phyloP scores from a whole-genome alignment of 1,284 basidiomycete species.

The Malassezia cuniculi region DNA sequence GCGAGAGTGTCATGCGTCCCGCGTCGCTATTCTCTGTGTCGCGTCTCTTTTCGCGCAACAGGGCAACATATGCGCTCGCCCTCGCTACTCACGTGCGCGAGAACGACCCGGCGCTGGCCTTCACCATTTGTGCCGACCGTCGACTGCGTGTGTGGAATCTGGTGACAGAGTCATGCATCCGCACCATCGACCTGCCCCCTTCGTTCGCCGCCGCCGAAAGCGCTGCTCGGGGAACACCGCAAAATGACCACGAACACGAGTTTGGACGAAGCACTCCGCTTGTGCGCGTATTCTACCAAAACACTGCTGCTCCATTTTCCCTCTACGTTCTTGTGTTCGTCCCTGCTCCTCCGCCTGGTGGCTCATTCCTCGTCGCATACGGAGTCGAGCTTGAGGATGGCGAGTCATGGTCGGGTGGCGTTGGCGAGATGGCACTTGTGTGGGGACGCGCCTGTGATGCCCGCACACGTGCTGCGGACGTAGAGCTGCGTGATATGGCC shows the following conservation, averaged over 20 bases:
- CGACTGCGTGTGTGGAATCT: constrained; percentile 40
- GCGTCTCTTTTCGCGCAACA: constrained; percentile 18
- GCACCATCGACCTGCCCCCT: constrained; percentile 28
- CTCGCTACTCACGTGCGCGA: constrained; percentile 22
- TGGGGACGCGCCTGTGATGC: constrained; percentile 33
- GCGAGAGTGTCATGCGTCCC: constrained; percentile 23
- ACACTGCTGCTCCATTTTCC: constrained; percentile 16
- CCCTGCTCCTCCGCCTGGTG: constrained; percentile 25
- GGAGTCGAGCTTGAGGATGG: constrained; percentile 32
- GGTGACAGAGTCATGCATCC: constrained; percentile 31
- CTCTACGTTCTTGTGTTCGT: constrained; percentile 31
- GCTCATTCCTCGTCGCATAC: constrained; percentile 33
- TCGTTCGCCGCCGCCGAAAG: constrained; percentile 16
- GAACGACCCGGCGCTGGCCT: constrained; percentile 21
- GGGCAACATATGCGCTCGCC: constrained; percentile 21
- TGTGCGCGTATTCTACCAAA: constrained; percentile 22
- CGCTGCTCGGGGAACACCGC: constrained; percentile 4
- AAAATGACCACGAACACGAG: constrained; percentile 5
- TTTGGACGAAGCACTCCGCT: constrained; percentile 20
- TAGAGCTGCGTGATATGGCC: constrained; percentile 33
- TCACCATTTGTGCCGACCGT: constrained; percentile 32
- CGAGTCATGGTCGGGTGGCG: constrained; percentile 23
- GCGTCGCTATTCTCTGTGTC: constrained; percentile 30
- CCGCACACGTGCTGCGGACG: constrained; percentile 21
- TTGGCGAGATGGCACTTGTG: constrained; percentile 30